phyloP scores from a whole-genome alignment of 805 yeast genomes.

The Kluyveromyces starmeri region DNA sequence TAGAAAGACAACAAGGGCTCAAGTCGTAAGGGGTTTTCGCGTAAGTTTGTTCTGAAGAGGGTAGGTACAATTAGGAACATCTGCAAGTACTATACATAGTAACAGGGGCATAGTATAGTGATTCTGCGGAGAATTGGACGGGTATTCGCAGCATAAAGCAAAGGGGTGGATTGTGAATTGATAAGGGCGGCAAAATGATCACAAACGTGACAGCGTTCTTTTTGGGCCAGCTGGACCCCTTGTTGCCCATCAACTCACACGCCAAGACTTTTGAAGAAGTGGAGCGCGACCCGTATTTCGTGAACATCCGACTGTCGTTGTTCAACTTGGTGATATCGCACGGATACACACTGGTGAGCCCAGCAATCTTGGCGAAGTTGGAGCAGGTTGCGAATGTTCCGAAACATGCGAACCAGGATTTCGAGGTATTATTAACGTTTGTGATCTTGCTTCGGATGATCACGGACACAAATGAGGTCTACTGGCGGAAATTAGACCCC shows the following conservation, averaged over 20 bases:
- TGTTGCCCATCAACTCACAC: conserved; percentile 11
- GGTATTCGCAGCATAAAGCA: too few relatives aligned
- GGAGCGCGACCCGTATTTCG: conserved; percentile 11
- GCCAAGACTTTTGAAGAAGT: conserved; percentile 12
- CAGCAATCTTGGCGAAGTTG: not conserved
- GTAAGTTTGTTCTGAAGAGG: too few relatives aligned
- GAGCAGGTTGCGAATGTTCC: not conserved
- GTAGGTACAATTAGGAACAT: too few relatives aligned
- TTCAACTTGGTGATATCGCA: conserved; percentile 10
- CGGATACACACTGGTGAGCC: conserved; percentile 8
- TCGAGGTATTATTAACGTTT: conserved; percentile 17
- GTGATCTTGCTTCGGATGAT: conserved; percentile 32
- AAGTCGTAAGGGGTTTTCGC: too few relatives aligned
- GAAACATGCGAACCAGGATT: not conserved
- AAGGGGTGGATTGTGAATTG: too few relatives aligned
- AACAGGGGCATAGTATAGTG: too few relatives aligned
- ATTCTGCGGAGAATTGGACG: too few relatives aligned
- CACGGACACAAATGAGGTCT: conserved; percentile 32
- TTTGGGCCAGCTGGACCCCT: conserved; percentile 3
- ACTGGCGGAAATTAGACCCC: conserved; percentile 29
- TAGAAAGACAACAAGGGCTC: too few relatives aligned
- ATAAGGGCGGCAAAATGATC: too few relatives aligned
- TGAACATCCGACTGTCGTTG: conserved; percentile 9
- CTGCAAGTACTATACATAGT: too few relatives aligned
- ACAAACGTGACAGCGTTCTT: conserved; percentile 2